These are phyloP conservation scores for Kockovaella imperatae DNA, from an alignment of 768 basidiomycete genomes.

Conservation along the genomic window DNA sequence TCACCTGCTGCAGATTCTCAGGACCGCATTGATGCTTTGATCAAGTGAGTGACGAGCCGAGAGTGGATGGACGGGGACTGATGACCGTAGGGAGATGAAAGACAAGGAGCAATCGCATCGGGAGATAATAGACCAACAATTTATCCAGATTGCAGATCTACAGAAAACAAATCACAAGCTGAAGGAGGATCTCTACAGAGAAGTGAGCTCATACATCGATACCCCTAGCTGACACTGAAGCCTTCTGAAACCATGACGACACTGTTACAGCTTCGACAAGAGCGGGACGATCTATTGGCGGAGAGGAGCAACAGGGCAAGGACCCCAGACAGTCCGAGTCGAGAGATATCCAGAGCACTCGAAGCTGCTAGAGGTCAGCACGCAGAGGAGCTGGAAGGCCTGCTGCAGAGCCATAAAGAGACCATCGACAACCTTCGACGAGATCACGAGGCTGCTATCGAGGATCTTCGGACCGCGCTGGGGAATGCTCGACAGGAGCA, in stretches of 20 bases:
- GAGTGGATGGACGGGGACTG: too few relatives aligned
- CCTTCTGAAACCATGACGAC: conserved; percentile 47
- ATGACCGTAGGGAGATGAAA: conserved; percentile 98
- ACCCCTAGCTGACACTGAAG: neutral
- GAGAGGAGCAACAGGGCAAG: neutral
- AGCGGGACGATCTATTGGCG: too few relatives aligned
- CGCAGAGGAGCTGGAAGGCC: conserved; percentile 27
- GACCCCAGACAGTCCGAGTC: neutral
- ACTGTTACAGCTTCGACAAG: conserved; percentile 39
- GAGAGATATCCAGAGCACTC: neutral
- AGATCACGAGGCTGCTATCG: conserved; percentile 13
- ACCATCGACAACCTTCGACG: conserved; percentile 9
- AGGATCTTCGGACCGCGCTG: conserved; percentile 6
- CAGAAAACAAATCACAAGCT: conserved; percentile 76
- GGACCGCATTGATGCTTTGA: conserved; percentile 77
- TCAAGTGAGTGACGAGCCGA: conserved; percentile 58
- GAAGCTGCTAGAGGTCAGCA: conserved; percentile 12
- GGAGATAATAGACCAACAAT: conserved; percentile 67
- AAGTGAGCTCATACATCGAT: conserved; percentile 11
- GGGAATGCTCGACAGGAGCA: neutral
- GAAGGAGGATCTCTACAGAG: conserved; percentile 57
- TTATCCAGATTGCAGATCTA: conserved; percentile 53
- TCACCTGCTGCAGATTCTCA: conserved; percentile 52
- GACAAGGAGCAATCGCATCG: conserved; percentile 88
- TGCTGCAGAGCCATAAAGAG: conserved; percentile 15